phyloP scores from a whole-genome alignment of 148 eudicot species.

The Salicornia ramosissima region DNA sequence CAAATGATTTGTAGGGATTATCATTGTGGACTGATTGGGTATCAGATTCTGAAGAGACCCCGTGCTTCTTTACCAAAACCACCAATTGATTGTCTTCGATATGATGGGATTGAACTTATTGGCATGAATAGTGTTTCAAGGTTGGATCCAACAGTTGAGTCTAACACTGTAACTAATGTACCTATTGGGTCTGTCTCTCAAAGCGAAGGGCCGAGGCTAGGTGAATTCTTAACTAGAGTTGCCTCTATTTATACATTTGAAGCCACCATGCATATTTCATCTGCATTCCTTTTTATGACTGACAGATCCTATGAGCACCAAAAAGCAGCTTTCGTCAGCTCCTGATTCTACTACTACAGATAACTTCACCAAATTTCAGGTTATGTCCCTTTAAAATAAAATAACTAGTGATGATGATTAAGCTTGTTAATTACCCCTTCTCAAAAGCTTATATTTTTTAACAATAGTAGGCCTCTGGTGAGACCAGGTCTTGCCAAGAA shows the following conservation, averaged over 20 bases:
- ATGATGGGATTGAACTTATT: conserved; percentile 8
- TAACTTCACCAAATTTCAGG: conserved; percentile 19
- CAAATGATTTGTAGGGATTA: conserved; percentile 52
- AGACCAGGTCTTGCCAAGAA: too few species aligned
- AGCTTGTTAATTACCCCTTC: not conserved
- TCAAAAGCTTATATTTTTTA: not conserved
- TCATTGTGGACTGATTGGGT: conserved; percentile 84
- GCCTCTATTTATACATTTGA: not conserved
- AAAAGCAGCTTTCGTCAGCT: conserved; percentile 20
- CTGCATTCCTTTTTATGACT: conserved; percentile 8
- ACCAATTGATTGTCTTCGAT: conserved; percentile 22
- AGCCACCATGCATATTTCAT: not conserved
- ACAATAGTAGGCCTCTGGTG: too few species aligned
- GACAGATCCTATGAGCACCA: conserved; percentile 39
- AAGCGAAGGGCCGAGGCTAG: conserved; percentile 16
- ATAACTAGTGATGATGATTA: not conserved
- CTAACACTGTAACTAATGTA: conserved; percentile 14
- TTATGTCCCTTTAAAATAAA: not conserved
- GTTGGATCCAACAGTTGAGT: not conserved
- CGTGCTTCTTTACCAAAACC: conserved; percentile 15
- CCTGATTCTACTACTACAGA: conserved; percentile 9
- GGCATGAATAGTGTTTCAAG: not conserved
- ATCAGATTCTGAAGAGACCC: conserved; percentile 36
- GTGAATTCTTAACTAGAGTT: conserved; percentile 11
- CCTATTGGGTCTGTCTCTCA: conserved; percentile 11